These are phyloP conservation scores for Penicillium argentinense DNA, from an alignment of 495 filamentous ascomycete genomes.

Conservation along the genomic window DNA sequence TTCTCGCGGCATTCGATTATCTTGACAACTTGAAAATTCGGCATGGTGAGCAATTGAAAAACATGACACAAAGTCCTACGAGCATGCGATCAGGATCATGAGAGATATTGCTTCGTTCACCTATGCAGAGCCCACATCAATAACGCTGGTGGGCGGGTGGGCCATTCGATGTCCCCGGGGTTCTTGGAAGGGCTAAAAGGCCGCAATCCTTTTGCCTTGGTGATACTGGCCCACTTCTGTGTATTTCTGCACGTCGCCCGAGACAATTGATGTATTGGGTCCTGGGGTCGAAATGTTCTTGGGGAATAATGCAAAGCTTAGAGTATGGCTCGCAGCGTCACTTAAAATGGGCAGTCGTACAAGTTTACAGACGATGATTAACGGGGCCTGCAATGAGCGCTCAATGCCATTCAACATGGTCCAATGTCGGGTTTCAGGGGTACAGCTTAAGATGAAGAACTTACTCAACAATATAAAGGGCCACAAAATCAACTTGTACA, in stretches of 20 bases:
- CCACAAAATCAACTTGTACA: too few species aligned
- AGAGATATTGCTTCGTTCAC: constrained; percentile 11
- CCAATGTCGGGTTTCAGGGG: constrained; percentile 59
- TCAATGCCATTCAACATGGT: too few species aligned
- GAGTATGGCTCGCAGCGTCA: constrained; percentile 14
- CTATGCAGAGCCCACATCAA: constrained; percentile 16
- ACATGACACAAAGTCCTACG: constrained; percentile 9
- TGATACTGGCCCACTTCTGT: constrained; percentile 27
- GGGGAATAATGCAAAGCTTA: constrained; percentile 14
- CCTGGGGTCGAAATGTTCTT: constrained; percentile 20
- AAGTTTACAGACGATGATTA: too few species aligned
- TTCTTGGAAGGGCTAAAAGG: constrained; percentile 13
- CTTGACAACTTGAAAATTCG: too few species aligned
- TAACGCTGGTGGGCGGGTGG: constrained; percentile 25
- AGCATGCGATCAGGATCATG: constrained; percentile 4
- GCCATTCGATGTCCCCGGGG: constrained; percentile 14
- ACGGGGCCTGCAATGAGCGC: too few species aligned
- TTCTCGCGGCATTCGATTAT: constrained; percentile 10
- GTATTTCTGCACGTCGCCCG: constrained; percentile 19
- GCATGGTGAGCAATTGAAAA: constrained; percentile 9
- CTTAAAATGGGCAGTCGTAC: constrained; percentile 25
- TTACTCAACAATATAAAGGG: too few species aligned
- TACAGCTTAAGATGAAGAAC: too few species aligned
- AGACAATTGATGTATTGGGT: constrained; percentile 20
- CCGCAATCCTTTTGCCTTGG: constrained; percentile 18